A percentile compares a stretch with the other conserved stretches of the same genome.
These are phyloP conservation scores for Pseudocercospora vitis DNA, from an alignment of 2,329 filamentous ascomycete species.

Conservation along the genomic window DNA sequence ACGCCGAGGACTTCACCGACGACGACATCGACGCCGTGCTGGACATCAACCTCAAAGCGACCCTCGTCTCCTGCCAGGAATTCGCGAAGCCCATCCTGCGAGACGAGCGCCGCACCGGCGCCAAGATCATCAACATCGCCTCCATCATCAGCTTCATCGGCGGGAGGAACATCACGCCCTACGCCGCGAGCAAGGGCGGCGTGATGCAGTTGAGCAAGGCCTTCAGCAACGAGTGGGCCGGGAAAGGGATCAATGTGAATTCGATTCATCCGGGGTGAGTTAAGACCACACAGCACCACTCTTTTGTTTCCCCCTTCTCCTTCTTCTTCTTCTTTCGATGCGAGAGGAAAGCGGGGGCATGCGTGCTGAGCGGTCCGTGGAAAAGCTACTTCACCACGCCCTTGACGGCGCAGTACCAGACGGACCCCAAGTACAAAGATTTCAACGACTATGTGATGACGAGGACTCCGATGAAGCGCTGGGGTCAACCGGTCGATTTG, in stretches of 20 bases:
- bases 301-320: too few relatives aligned
- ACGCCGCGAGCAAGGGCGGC: constrained; percentile 80
- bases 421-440: constrained; percentile 28
- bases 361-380: constrained; percentile 53
- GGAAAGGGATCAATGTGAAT: constrained; percentile 75
- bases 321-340: too few relatives aligned
- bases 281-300: too few relatives aligned
- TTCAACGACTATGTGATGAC: constrained; percentile 72
- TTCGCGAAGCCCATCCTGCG: constrained; percentile 29
- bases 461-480: constrained; percentile 77
- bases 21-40: constrained; percentile 33
- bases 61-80: constrained; percentile 26
- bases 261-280: constrained; percentile 71
- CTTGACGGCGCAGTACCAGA: constrained; percentile 29
- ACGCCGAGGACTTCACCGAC: constrained; percentile 34
- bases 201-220: constrained; percentile 81
- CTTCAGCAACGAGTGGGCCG: constrained; percentile 80
- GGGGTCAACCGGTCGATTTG: constrained; percentile 82
- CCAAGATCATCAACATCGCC: constrained; percentile 34
- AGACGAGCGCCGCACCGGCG: constrained; percentile 23
- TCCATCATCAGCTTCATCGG: constrained; percentile 30
- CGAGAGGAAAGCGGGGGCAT: too few relatives aligned
- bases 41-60: constrained; percentile 32
- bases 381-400: constrained; percentile 29
- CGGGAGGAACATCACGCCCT: constrained; percentile 74